Evolutionary conservation across 345 rosid genomes (phyloP).

Genomic region (Conringia planisiliqua): DNA sequence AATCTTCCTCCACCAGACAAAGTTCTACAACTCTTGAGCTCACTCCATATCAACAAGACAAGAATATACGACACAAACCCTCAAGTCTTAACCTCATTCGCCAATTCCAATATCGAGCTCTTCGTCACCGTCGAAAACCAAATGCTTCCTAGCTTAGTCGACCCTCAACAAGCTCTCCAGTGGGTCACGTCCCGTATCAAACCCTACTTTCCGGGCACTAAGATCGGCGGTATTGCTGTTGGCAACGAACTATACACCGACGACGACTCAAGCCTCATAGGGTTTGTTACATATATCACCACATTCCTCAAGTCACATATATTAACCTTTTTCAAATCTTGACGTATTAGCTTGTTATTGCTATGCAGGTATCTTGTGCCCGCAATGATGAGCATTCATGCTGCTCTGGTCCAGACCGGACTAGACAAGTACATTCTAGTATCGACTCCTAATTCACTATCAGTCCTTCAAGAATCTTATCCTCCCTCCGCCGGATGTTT

Average conservation of each 20-base stretch:
- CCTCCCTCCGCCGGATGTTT: conserved; percentile 92
- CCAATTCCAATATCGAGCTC: conserved; percentile 65
- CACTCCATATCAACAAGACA: conserved; percentile 60
- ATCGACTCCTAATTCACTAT: conserved; percentile 70
- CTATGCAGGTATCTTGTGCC: conserved; percentile 54
- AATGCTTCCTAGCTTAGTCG: conserved; percentile 51
- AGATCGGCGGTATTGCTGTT: conserved; percentile 64
- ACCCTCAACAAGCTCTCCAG: conserved; percentile 77
- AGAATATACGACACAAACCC: conserved; percentile 93
- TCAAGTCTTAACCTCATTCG: conserved; percentile 65
- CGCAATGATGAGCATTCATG: conserved; percentile 68
- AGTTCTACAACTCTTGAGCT: conserved; percentile 61
- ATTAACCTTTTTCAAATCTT: background rate
- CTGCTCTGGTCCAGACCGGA: conserved; percentile 69
- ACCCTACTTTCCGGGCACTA: conserved; percentile 68
- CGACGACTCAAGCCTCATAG: conserved; percentile 45
- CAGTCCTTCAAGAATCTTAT: conserved; percentile 67
- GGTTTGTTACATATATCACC: conserved; percentile 20
- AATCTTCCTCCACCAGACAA: conserved; percentile 69
- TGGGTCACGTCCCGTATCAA: conserved; percentile 68
- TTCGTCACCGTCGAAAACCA: conserved; percentile 77
- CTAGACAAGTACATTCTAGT: conserved; percentile 64
- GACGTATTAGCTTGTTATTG: background rate
- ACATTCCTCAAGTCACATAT: conserved; percentile 3
- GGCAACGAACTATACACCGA: conserved; percentile 73